A percentile compares a stretch with the other conserved stretches of the same genome.
Conservation (phyloP, 2,329 filamentous ascomycete genomes). For the Phoma sp. region DNA sequence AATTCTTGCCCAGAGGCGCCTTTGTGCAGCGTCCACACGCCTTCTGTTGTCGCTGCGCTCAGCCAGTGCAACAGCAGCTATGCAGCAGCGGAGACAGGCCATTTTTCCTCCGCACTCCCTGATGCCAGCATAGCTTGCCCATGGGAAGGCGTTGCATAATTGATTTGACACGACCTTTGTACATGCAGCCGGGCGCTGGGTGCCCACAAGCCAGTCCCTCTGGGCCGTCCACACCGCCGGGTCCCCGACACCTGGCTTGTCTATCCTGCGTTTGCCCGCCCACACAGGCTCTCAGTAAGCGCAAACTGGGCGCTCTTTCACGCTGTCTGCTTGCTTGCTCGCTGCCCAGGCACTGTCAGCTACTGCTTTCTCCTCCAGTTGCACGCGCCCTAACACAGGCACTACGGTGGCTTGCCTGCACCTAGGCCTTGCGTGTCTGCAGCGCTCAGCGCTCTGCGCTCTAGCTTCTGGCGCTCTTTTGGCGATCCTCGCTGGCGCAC, state of each 20-base stretch:
- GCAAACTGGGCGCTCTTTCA: not conserved
- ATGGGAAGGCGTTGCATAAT: slow-evolving; percentile 4
- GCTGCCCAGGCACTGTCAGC: not conserved
- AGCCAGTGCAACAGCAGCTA: not conserved
- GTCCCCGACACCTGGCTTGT: not conserved
- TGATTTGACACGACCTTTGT: slow-evolving; percentile 3
- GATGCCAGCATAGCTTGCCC: not conserved
- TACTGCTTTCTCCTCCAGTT: not conserved
- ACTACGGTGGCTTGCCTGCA: not conserved
- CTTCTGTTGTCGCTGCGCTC: not conserved
- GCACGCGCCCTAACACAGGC: not conserved
- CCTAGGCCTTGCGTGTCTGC: no score
- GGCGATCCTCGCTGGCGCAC: not conserved
- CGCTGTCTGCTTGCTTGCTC: no score
- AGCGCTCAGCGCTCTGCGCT: no score
- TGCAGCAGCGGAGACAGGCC: not conserved
- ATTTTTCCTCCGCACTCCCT: not conserved
- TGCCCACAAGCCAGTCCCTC: slow-evolving; percentile 11
- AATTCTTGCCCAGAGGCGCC: not conserved
- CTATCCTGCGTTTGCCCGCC: not conserved
- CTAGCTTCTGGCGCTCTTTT: not conserved
- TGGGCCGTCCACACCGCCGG: not conserved
- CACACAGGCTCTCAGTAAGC: not conserved
- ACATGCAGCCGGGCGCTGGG: slow-evolving; percentile 3
- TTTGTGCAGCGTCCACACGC: not conserved